Percentiles rank a stretch among this genome's conserved stretches.
Conservation (phyloP, 2,329 filamentous ascomycete genomes). For the Colletotrichum zoysiae region DNA sequence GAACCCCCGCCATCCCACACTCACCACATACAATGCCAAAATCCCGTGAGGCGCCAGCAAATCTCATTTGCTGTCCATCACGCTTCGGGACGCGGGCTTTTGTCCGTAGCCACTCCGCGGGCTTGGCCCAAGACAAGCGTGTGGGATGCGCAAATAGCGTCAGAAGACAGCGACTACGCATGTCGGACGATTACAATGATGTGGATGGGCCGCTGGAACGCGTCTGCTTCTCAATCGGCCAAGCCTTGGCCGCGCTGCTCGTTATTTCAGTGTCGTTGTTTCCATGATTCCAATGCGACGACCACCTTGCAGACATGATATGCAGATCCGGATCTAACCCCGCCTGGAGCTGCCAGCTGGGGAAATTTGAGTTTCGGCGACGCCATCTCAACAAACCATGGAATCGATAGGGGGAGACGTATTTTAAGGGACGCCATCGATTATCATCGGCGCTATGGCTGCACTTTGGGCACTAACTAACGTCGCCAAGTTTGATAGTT, state of each 20-base stretch:
- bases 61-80: not conserved
- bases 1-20: not conserved
- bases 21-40: not conserved
- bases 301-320: conserved; percentile 17
- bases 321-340: conserved; percentile 4
- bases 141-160: not conserved
- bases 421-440: conserved; percentile 3
- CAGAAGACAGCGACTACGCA: not conserved
- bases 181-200: not conserved
- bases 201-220: conserved; percentile 1
- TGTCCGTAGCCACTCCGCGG: not conserved
- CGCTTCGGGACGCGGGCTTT: conserved; percentile 8
- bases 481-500: conserved; percentile 18
- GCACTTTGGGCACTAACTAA: not conserved
- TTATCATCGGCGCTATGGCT: not conserved
- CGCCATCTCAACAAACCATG: conserved; percentile 28
- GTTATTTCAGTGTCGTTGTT: conserved; percentile 11
- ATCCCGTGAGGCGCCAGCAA: not conserved
- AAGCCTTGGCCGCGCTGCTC: conserved; percentile 23
- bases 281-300: conserved; percentile 23
- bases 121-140: not conserved
- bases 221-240: conserved; percentile 11
- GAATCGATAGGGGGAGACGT: not conserved
- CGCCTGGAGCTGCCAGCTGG: conserved; percentile 23
- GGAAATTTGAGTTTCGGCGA: conserved; percentile 29